Evolutionary conservation across 2,329 filamentous ascomycete genomes (phyloP).

Genomic region (Fusarium equiseti): DNA sequence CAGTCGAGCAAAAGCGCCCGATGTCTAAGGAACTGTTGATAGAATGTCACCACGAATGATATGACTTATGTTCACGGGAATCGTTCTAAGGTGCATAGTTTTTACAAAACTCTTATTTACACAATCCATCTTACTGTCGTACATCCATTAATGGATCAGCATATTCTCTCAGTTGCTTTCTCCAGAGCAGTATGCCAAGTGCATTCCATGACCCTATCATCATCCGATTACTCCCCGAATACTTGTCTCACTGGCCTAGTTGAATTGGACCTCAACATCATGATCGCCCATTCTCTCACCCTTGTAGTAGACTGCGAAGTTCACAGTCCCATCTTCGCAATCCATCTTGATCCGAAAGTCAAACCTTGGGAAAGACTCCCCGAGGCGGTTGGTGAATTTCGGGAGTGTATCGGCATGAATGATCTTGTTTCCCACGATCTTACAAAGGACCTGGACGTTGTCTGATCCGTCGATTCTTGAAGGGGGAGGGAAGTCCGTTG

Average conservation of each 20-base stretch:
- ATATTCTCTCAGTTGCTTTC: neutral
- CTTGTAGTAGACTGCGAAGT: slow-evolving; percentile 34
- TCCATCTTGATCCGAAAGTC: slow-evolving; percentile 28
- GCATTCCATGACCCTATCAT: fast-evolving
- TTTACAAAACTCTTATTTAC: neutral
- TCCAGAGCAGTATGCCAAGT: neutral
- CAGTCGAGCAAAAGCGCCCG: too few species aligned
- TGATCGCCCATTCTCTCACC: slow-evolving; percentile 22
- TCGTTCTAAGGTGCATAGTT: neutral
- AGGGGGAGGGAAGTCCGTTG: neutral
- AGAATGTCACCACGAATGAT: neutral
- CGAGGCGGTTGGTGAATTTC: slow-evolving; percentile 11
- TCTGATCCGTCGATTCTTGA: fast-evolving
- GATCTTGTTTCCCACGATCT: slow-evolving; percentile 26
- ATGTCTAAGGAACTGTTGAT: neutral
- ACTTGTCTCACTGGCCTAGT: neutral
- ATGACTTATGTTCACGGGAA: neutral
- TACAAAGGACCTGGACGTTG: slow-evolving; percentile 28
- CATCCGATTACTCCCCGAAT: fast-evolving
- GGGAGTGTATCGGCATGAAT: slow-evolving; percentile 7
- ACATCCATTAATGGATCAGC: fast-evolving
- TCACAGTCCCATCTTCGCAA: slow-evolving; percentile 36
- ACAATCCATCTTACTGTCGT: neutral
- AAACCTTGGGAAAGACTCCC: slow-evolving; percentile 5
- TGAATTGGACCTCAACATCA: slow-evolving; percentile 41